These are phyloP conservation scores for Eucalyptus guilfoylei DNA, from an alignment of 345 rosid species.

Conservation along the genomic window DNA sequence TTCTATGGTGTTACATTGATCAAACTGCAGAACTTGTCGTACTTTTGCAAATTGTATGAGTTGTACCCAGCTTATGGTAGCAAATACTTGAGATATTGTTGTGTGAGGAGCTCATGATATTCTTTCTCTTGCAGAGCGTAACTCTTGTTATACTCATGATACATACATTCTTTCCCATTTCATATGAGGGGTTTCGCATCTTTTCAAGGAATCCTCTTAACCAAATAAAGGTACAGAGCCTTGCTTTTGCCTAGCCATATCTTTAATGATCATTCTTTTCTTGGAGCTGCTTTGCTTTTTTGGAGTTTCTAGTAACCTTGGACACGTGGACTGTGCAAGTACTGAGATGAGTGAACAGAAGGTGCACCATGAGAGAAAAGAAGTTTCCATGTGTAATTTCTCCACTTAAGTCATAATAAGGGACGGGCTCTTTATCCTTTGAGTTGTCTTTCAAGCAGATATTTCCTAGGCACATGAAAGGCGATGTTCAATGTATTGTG, in stretches of 20 bases:
- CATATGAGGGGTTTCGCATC: constrained; percentile 59
- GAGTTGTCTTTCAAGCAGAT: background rate
- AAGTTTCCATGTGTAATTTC: background rate
- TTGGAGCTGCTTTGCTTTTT: background rate
- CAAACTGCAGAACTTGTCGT: background rate
- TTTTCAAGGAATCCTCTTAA: constrained; percentile 51
- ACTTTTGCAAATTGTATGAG: background rate
- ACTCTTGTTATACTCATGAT: constrained; percentile 48
- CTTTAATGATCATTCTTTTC: background rate
- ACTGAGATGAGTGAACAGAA: background rate
- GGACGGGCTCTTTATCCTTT: background rate
- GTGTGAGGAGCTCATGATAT: background rate
- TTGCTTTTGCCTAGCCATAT: background rate
- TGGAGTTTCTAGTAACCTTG: background rate
- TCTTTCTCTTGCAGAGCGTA: constrained; percentile 32
- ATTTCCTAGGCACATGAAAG: background rate
- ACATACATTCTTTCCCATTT: constrained; percentile 64
- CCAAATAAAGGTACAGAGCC: constrained; percentile 47
- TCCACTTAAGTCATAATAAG: background rate
- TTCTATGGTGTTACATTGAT: background rate
- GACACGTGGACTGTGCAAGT: background rate
- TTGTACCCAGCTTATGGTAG: background rate
- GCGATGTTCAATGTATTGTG: background rate
- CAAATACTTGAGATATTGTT: background rate
- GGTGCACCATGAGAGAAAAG: background rate